These are phyloP conservation scores for Candida pini DNA, from an alignment of 805 yeast species.

Conservation along the genomic window DNA sequence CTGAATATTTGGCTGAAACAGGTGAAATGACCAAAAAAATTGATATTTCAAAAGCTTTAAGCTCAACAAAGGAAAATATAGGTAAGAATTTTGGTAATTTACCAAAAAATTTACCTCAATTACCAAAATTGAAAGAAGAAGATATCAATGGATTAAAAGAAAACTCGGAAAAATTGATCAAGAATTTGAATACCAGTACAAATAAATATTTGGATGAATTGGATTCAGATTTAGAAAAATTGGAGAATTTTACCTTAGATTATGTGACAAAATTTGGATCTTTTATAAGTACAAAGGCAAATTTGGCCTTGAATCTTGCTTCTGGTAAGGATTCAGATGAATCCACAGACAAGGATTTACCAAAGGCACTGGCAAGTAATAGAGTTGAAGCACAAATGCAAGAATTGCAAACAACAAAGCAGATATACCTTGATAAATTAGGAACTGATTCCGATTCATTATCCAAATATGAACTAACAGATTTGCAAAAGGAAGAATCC, in stretches of 20 bases:
- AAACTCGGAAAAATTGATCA: conserved; percentile 21
- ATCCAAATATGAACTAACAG: conserved; percentile 36
- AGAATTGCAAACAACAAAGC: conserved; percentile 45
- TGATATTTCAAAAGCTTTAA: conserved; percentile 14
- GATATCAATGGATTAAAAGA: conserved; percentile 21
- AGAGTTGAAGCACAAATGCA: conserved; percentile 61
- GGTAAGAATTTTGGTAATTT: conserved; percentile 12
- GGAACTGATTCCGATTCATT: conserved; percentile 31
- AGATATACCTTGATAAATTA: conserved; percentile 33
- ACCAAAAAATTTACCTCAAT: conserved; percentile 4
- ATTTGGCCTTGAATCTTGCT: conserved; percentile 9
- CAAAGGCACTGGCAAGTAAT: conserved; percentile 38
- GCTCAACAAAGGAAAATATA: conserved; percentile 12
- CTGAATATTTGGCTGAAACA: conserved; percentile 27
- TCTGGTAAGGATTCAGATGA: conserved; percentile 17
- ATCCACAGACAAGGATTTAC: conserved; percentile 36
- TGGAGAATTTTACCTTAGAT: conserved; percentile 65
- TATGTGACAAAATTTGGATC: conserved; percentile 55
- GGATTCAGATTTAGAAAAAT: conserved; percentile 66
- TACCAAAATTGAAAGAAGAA: conserved; percentile 17
- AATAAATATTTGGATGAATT: conserved; percentile 64
- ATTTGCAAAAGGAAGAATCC: conserved; percentile 42
- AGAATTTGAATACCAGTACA: conserved; percentile 35
- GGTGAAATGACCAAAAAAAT: conserved; percentile 17
- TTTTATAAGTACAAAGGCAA: conserved; percentile 32